Base-by-base conservation (phyloP, 73 alveolate genomes). In the Effrenium voratum region DNA sequence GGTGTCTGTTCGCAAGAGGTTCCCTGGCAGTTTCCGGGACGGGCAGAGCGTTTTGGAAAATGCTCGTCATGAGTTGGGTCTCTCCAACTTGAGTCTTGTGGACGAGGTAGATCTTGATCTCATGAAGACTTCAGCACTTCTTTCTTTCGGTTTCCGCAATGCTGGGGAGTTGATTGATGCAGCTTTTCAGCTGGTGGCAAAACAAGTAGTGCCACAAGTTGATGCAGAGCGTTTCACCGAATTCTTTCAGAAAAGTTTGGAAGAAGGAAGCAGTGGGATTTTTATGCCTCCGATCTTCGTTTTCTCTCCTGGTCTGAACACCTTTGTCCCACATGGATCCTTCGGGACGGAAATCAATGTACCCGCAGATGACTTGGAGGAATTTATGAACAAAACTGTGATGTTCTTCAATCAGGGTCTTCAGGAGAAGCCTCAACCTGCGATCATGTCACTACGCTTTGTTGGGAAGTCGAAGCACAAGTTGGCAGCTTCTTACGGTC, bases 201-300 rank as follows among this genome's bases (percentile, higher is more conserved):
- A 5, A 68, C 28, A 68, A 22, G 80, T 68, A 6, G 40, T 68
- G n/a, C 80, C 80, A 40, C 13, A 4, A 68, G 45, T n/a, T 10
- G 80, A 68, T n/a, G 80, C 80, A 26, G 80, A 68, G 80, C 80
- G 80, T 26, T n/a, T 68, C 46, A 68, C 80, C 22, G 43, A 6
- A 13, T 34, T 68, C 80, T 68, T 68, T 44, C 80, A 19, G 43
- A 68, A 68, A 57, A 30, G 28, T 22, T 22, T 30, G 16, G 72
- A 30, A 30, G 28, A 57, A 22, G 16, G 72, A 22, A 57, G 72
- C 16, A 57, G 28, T 2, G 72, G 72, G n/a, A 22, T 30, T 57
- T 57, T 57, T 57, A 30, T 57, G 28, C 16, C 16, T 22, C 16
- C 72, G 28, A 57, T 15, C 68, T 57, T 0, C 72, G 16, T 57